Conservation (phyloP, 805 yeast species). For the Suhomyces sp. region DNA sequence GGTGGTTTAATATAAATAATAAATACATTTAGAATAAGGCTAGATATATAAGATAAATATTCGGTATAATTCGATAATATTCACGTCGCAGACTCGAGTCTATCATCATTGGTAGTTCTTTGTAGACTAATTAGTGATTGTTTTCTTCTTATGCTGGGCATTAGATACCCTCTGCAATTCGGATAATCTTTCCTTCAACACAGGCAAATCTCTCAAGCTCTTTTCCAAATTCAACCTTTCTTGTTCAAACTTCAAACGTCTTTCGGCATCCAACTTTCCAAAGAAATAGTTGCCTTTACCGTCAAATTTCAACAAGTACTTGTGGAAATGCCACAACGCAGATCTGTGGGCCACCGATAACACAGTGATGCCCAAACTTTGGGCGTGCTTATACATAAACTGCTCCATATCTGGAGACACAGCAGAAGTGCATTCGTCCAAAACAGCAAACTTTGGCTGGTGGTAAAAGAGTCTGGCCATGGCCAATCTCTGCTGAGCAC, state of each 20-base stretch:
- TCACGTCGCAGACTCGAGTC: too few species aligned
- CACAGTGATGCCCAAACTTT: slow-evolving; percentile 71
- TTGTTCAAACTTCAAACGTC: slow-evolving; percentile 71
- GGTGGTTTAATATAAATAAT: too few species aligned
- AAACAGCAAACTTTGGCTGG: slow-evolving; percentile 86
- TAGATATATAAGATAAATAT: too few species aligned
- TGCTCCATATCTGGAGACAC: slow-evolving; percentile 90
- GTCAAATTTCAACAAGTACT: slow-evolving; percentile 75
- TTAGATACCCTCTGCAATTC: slow-evolving; percentile 56
- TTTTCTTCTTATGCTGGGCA: slow-evolving; percentile 30
- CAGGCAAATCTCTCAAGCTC: slow-evolving; percentile 66
- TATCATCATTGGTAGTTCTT: too few species aligned
- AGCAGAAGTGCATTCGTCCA: slow-evolving; percentile 95
- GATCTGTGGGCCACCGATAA: slow-evolving; percentile 91
- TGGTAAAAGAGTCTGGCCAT: slow-evolving; percentile 92
- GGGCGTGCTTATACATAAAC: slow-evolving; percentile 82
- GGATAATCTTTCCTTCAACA: slow-evolving; percentile 60
- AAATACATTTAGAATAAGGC: too few species aligned
- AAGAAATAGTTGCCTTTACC: slow-evolving; percentile 72
- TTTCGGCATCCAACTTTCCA: slow-evolving; percentile 65
- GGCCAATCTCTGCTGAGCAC: slow-evolving; percentile 91
- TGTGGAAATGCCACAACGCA: slow-evolving; percentile 89
- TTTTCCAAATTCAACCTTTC: slow-evolving; percentile 71
- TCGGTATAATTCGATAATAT: too few species aligned
- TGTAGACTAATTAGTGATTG: too few species aligned